Evolutionary conservation across 176 grass and related monocot species (phyloP), one percentile per base, ranked within the genome.

Genomic region (Oryza australiensis): DNA sequence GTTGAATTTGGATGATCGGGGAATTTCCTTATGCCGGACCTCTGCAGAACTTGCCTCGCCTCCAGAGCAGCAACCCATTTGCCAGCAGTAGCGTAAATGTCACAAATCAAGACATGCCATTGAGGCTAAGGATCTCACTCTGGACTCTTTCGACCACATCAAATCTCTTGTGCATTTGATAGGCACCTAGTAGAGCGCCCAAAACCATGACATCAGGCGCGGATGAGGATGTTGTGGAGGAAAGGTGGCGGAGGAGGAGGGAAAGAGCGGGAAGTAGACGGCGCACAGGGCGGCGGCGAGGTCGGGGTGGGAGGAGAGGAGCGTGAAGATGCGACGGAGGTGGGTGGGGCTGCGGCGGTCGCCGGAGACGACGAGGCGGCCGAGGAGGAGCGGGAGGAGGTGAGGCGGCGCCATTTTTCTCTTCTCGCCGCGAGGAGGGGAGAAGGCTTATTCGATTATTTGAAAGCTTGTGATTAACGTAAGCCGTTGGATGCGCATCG

Each of bases 181-280:
- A 85, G 22, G 86, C 86, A 87, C 88, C 88, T 32, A 97, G 84
- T 2, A 97, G 76, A 1, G 90, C 86, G 14, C 81, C 88, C 77
- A 88, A 77, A 75, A 97, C 65, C 85, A 82, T 85, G 41, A 82
- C 81, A 84, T 97, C 80, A 2, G 60, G 93, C 83, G 12, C 73
- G 86, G 78, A 96, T 90, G 73, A 96, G 82, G 60, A 92, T 72
- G 88, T 93, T 93, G 72, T 90, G 76, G 78, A 96, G 81, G 88
- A 93, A 93, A 93, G 43, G 80, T 88, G 69, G 46, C 46, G 46
- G 82, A 9, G 26, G 82, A 93, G 82, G 86, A 81, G 16, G 90
- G 90, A 76, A 88, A 90, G 68, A 73, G 83, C 46, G 83, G 90
- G 80, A 96, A 96, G 70, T 91, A 91, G 35, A 86, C 33, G 57